A percentile compares a stretch with the other conserved stretches of the same genome.
phyloP scores from a whole-genome alignment of 257 asterid species.

The Fraxinus pennsylvanica region DNA sequence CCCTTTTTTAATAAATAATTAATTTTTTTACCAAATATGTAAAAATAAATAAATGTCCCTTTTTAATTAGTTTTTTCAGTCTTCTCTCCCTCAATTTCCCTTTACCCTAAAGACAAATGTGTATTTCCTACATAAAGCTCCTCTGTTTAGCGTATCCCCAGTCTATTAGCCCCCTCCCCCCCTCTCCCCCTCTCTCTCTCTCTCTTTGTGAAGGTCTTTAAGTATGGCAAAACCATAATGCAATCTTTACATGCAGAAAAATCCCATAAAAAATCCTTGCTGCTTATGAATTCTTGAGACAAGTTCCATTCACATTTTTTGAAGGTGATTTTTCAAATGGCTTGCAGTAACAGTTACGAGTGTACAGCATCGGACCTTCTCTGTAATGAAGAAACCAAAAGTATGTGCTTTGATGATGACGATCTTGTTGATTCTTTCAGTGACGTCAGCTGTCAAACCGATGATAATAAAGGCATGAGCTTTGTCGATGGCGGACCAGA shows the following conservation, averaged over 20 bases:
- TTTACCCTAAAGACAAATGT: slow-evolving; percentile 63
- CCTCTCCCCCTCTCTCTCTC: background rate
- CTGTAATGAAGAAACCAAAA: slow-evolving; percentile 47
- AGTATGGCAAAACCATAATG: slow-evolving; percentile 34
- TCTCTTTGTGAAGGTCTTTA: slow-evolving; percentile 22
- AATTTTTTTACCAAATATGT: background rate
- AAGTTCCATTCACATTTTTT: slow-evolving; percentile 31
- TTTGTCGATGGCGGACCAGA: slow-evolving; percentile 45
- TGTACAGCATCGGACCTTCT: slow-evolving; percentile 43
- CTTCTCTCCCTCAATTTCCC: slow-evolving; percentile 38
- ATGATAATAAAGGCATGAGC: slow-evolving; percentile 33
- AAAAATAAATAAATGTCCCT: background rate
- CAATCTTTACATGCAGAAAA: slow-evolving; percentile 32
- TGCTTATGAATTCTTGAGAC: slow-evolving; percentile 39
- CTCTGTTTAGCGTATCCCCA: slow-evolving; percentile 28
- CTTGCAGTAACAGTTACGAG: slow-evolving; percentile 39
- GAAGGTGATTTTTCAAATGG: slow-evolving; percentile 42
- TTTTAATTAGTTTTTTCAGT: slow-evolving; percentile 25
- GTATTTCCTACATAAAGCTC: slow-evolving; percentile 55
- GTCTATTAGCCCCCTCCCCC: slow-evolving; percentile 27
- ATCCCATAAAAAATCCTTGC: slow-evolving; percentile 37
- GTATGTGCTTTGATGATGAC: slow-evolving; percentile 45
- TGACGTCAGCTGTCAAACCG: slow-evolving; percentile 31
- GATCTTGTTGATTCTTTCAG: slow-evolving; percentile 25
- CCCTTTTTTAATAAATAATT: background rate